phyloP scores from a whole-genome alignment of 192 early-diverging fungal species.

The Oehlia diaphana region DNA sequence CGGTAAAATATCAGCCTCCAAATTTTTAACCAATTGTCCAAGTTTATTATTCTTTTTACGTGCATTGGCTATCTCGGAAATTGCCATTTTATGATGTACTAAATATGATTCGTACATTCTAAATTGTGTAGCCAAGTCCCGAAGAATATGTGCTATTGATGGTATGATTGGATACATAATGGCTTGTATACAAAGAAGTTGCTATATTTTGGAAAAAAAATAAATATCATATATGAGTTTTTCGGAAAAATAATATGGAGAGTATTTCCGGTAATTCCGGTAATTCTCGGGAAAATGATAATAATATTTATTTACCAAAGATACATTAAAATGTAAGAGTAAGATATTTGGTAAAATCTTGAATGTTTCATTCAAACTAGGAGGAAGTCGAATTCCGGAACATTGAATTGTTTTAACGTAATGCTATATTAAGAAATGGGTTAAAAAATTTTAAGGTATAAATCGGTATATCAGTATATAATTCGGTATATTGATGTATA shows the following conservation, averaged over 20 bases:
- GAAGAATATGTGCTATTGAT: constrained; percentile 16
- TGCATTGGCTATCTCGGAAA: constrained; percentile 18
- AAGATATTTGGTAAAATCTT: constrained; percentile 1
- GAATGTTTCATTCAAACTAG: constrained; percentile 10
- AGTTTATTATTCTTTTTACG: constrained; percentile 19
- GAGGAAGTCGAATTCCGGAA: constrained; percentile 10
- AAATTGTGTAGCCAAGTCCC: not conserved
- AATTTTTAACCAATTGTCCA: constrained; percentile 17
- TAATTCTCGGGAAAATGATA: no score
- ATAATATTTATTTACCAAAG: constrained; percentile 1
- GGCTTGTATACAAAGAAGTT: constrained; percentile 12
- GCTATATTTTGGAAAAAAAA: not conserved
- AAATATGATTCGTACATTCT: constrained; percentile 15
- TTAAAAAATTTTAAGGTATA: no score
- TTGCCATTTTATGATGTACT: constrained; percentile 14
- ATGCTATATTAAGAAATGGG: not conserved
- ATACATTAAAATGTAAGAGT: constrained; percentile 8
- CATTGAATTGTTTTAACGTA: constrained; percentile 8
- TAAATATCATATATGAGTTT: no score
- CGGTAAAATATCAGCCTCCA: not conserved
- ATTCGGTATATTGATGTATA: no score
- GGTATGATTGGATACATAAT: constrained; percentile 20
- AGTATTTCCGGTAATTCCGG: no score
- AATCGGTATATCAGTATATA: no score
- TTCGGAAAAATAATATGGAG: no score